Evolutionary conservation across 495 filamentous ascomycete genomes (phyloP), one percentile per base, ranked within the genome.

Genomic region (Podospora pseudocomata): DNA sequence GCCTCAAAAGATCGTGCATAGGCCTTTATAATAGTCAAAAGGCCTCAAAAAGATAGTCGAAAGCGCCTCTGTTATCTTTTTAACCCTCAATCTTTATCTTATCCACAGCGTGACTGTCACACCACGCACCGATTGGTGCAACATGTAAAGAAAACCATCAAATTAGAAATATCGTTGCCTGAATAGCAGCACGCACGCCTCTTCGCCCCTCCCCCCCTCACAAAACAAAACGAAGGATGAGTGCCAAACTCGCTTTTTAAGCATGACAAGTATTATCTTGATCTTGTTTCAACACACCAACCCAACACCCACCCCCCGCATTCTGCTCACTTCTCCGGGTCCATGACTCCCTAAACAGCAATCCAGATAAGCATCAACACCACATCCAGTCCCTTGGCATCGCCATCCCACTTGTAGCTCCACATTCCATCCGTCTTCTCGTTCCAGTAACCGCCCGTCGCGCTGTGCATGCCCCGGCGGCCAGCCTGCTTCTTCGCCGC

Each of bases 401-500:
- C 91, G 23, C 87, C 92, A 72, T 94, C 91, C 77, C 91, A 97
- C 83, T 99, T 98, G 83, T 89, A 96, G 75, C 89, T 97, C 92
- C 92, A 99, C 91, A 96, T 97, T 64, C 95, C 95, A 74, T 99
- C 95, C 67, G 88, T 92, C 83, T 96, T 94, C 74, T 95, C 92
- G 76, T 98, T 94, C 95, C 95, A 99, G 83, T 91, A 99, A 2
- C 93, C 96, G 55, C 92, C 95, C 1, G 90, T 92, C 18, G 95
- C 95, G 69, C 88, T 92, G 84, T 99, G 95, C 95, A 99, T 97
- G 56, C 95, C 95, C 63, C 94, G 87, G 68, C 93, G 88, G 57
- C 93, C 94, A 28, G 86, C 87, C 76, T 90, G 84, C 79, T 85
- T 86, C 54, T 82, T 85, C 68, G 85, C 81, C 82, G 84, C 2